These are phyloP conservation scores for Dioscorea cayenensis DNA, from an alignment of 116 monocot genomes.

Conservation along the genomic window DNA sequence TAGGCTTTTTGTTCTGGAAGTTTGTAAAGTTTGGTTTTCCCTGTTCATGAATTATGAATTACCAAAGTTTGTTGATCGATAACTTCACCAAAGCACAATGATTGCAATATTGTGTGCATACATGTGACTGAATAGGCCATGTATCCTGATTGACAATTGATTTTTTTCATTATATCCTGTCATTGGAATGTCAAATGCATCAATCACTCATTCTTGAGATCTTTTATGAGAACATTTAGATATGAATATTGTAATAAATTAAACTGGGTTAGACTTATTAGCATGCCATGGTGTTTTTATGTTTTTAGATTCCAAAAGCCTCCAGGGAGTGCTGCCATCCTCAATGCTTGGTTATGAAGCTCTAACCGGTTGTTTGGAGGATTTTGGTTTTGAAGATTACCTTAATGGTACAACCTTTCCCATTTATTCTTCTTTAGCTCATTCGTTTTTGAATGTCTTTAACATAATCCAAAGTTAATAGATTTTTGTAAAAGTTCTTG, in stretches of 20 bases:
- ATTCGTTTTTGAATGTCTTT: background rate
- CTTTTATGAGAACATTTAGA: too few species aligned
- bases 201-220: too few species aligned
- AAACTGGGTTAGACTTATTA: background rate
- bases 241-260: background rate
- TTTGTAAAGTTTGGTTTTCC: background rate
- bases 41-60: background rate
- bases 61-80: background rate
- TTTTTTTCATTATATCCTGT: too few species aligned
- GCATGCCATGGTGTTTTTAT: background rate
- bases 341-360: slow-evolving; percentile 41
- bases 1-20: background rate
- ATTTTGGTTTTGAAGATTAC: slow-evolving; percentile 41
- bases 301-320: slow-evolving; percentile 41
- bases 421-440: background rate
- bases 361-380: slow-evolving; percentile 33
- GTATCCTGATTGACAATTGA: too few species aligned
- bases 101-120: background rate
- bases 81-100: background rate
- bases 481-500: background rate
- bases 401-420: slow-evolving; percentile 16
- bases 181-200: too few species aligned
- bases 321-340: slow-evolving; percentile 34
- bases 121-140: too few species aligned
- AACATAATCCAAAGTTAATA: background rate